These are phyloP conservation scores for Fusarium lyarnte DNA, from an alignment of 2,329 filamentous ascomycete species.

Conservation along the genomic window DNA sequence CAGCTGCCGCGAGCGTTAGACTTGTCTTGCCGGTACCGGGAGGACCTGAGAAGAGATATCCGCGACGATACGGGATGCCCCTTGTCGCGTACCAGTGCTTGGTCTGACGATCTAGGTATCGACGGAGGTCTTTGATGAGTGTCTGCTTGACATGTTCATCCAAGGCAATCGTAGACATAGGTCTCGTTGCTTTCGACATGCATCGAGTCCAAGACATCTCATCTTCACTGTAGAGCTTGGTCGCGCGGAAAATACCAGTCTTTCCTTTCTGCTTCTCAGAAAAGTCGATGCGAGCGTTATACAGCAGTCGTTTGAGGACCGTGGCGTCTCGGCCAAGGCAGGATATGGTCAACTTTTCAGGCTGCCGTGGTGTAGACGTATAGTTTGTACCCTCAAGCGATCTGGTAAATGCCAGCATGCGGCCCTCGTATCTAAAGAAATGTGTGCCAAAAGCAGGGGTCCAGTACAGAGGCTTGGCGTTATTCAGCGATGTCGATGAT, in stretches of 20 bases:
- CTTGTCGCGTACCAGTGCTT: conserved; percentile 18
- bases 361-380: neutral
- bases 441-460: conserved; percentile 11
- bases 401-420: conserved; percentile 2
- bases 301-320: neutral
- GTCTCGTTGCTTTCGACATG: conserved; percentile 17
- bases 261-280: neutral
- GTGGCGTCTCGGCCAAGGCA: conserved; percentile 17
- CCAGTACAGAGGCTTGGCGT: conserved; percentile 1
- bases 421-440: conserved; percentile 2
- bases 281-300: conserved; percentile 10
- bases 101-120: conserved; percentile 8
- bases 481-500: conserved; percentile 1
- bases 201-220: conserved; percentile 1
- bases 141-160: neutral
- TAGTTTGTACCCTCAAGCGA: neutral
- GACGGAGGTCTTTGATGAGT: neutral
- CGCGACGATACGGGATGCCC: conserved; percentile 22
- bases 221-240: neutral
- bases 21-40: conserved; percentile 30
- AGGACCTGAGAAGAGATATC: conserved; percentile 25
- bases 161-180: conserved; percentile 12
- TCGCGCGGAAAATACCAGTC: conserved; percentile 10
- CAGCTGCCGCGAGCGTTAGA: conserved; percentile 9
- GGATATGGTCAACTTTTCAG: conserved; percentile 11